Base-by-base conservation (phyloP, 169 alveolate species). In the Amoebophrya sp. region DNA sequence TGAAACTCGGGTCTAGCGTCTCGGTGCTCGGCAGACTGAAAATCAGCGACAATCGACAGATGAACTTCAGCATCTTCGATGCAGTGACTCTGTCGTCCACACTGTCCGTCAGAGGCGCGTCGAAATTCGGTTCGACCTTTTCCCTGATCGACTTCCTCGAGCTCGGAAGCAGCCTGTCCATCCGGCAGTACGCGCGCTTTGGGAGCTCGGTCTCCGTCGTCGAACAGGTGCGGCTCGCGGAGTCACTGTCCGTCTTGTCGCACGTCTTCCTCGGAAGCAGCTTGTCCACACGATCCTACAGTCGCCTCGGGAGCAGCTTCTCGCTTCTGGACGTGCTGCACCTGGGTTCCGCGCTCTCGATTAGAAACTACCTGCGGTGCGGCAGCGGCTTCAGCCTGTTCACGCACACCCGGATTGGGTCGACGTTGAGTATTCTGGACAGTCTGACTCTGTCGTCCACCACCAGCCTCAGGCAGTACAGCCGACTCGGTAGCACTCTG, bases 41-140 rank as follows among this genome's bases (percentile, higher is more conserved):
- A 0, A n/a, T 88, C 12, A 40, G 90, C 40, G 47, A 38, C 23
- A 35, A 88, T 2, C 66, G 66, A 12, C 66, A 47, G 18, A 47
- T 47, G 66, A 7, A 12, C 66, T 47, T 47, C 66, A 12, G 29
- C 7, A 40, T 40, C 29, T 25, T 88, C 23, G 90, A 40, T 18
- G 14, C 14, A 2, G 40, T n/a, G 7, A 35, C 32, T 23, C 29
- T 88, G 47, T 32, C 54, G 33, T 23, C 23, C 47, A 88, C 54
- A 3, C 90, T 88, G 35, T 88, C 90, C 53, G 90, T 88, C 90
- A 14, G 35, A 40, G 47, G 90, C 29, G 90, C 90, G 23, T 32
- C 90, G 32, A 10, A 23, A 1, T 39, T 88, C 90, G 90, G 90
- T 0, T 33, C 53, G 32, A 12, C 54, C 10, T n/a, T 32, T 0